Evolutionary conservation across 2,329 filamentous ascomycete species (phyloP).

Genomic region (Talaromyces piceae): DNA sequence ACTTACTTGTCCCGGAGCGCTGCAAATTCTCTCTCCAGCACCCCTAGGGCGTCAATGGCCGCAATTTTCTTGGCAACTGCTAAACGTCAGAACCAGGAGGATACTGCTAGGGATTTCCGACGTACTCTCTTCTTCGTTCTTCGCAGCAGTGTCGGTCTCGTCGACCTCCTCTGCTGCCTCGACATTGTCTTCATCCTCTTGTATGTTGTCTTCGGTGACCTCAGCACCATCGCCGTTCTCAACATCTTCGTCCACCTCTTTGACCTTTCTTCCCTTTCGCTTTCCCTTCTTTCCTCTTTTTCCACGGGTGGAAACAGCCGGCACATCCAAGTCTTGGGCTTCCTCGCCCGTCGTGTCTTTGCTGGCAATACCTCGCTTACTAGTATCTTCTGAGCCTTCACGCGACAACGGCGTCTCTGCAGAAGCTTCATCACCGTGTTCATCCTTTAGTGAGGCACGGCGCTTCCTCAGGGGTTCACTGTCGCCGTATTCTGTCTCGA

Average conservation of each 20-base stretch:
- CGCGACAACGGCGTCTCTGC: conserved; percentile 27
- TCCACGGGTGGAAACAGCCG: conserved; percentile 23
- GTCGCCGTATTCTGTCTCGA: conserved; percentile 27
- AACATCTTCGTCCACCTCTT: conserved; percentile 31
- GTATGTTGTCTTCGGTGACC: conserved; percentile 40
- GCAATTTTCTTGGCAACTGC: conserved; percentile 69
- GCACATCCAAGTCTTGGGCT: conserved; percentile 24
- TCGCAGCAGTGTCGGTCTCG: conserved; percentile 38
- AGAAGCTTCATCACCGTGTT: conserved; percentile 26
- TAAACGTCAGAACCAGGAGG: conserved; percentile 17
- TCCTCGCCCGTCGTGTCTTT: conserved; percentile 27
- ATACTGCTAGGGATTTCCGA: conserved; percentile 9
- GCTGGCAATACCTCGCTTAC: conserved; percentile 19
- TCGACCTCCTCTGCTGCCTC: conserved; percentile 42
- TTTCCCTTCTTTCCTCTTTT: conserved; percentile 41
- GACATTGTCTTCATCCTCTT: conserved; percentile 43
- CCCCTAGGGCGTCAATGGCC: conserved; percentile 69
- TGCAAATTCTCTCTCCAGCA: conserved; percentile 82
- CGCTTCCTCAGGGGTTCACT: conserved; percentile 36
- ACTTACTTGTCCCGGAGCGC: conserved; percentile 61
- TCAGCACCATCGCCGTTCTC: conserved; percentile 32
- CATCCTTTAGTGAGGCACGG: conserved; percentile 31
- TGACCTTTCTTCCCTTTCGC: conserved; percentile 37
- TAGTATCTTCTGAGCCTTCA: conserved; percentile 27
- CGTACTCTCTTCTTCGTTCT: conserved; percentile 47